phyloP scores from a whole-genome alignment of 2,329 filamentous ascomycete species.

The Beauveria australis region DNA sequence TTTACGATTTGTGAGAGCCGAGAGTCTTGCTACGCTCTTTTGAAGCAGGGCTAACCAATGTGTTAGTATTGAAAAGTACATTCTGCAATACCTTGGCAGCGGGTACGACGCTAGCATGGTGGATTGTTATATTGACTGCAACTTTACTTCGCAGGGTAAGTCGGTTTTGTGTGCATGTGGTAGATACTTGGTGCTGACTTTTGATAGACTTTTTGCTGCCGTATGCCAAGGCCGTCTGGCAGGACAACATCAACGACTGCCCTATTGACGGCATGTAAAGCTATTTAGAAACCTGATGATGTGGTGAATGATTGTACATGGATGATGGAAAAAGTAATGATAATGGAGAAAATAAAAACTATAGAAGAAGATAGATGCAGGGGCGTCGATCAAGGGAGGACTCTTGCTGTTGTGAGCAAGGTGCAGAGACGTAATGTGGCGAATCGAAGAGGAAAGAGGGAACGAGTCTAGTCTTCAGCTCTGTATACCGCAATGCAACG shows the following conservation, averaged over 20 bases:
- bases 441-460: too few species aligned
- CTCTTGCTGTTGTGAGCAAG: too few species aligned
- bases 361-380: too few species aligned
- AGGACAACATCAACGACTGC: conserved; percentile 28
- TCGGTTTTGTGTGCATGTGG: not conserved
- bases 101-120: conserved; percentile 27
- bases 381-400: too few species aligned
- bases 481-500: too few species aligned
- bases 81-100: conserved; percentile 29
- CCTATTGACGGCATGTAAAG: conserved; percentile 15
- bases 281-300: not conserved
- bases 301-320: too few species aligned
- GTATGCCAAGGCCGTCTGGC: conserved; percentile 31
- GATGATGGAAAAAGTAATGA: too few species aligned
- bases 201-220: conserved; percentile 29
- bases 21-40: too few species aligned
- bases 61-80: conserved; percentile 28
- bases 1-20: conserved; percentile 41
- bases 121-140: conserved; percentile 30
- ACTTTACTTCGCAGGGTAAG: conserved; percentile 29
- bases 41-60: not conserved
- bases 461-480: too few species aligned
- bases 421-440: too few species aligned
- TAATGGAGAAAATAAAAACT: too few species aligned
- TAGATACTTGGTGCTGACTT: conserved; percentile 1